phyloP scores from a whole-genome alignment of 2,329 filamentous ascomycete genomes.

The Falciphora oryzae region DNA sequence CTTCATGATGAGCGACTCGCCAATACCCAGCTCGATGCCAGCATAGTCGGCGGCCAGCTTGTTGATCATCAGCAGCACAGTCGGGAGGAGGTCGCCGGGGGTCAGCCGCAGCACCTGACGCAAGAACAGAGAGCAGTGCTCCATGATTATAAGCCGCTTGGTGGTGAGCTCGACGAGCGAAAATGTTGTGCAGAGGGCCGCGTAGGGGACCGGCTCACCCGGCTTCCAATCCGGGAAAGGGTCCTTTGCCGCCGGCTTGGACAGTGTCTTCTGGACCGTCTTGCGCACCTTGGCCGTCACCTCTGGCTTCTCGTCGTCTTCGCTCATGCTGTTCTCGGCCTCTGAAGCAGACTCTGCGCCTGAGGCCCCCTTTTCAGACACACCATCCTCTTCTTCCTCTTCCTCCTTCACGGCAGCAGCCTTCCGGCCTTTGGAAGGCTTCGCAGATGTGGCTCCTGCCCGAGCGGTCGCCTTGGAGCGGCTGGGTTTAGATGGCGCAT shows the following conservation, averaged over 20 bases:
- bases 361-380: conserved; percentile 35
- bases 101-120: conserved; percentile 85
- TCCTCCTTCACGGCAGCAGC: conserved; percentile 35
- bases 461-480: too few relatives aligned
- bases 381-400: conserved; percentile 30
- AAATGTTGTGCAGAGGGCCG: conserved; percentile 89
- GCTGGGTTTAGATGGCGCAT: conserved; percentile 39
- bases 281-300: conserved; percentile 69
- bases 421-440: conserved; percentile 35
- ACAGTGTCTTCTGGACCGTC: conserved; percentile 76
- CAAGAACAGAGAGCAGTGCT: conserved; percentile 84
- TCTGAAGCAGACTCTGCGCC: conserved; percentile 42
- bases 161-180: conserved; percentile 92
- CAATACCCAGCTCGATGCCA: conserved; percentile 95
- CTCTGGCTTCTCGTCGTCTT: conserved; percentile 61
- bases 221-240: conserved; percentile 94
- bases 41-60: conserved; percentile 96
- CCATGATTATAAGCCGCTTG: conserved; percentile 81
- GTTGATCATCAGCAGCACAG: conserved; percentile 93
- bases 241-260: conserved; percentile 65
- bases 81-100: conserved; percentile 79
- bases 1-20: conserved; percentile 98
- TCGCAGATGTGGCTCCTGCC: conserved; percentile 19
- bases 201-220: conserved; percentile 86
- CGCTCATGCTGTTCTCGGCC: conserved; percentile 44